Evolutionary conservation across 345 rosid genomes (phyloP), one percentile per base, ranked within the genome.

Genomic region (Syzygium aromaticum): DNA sequence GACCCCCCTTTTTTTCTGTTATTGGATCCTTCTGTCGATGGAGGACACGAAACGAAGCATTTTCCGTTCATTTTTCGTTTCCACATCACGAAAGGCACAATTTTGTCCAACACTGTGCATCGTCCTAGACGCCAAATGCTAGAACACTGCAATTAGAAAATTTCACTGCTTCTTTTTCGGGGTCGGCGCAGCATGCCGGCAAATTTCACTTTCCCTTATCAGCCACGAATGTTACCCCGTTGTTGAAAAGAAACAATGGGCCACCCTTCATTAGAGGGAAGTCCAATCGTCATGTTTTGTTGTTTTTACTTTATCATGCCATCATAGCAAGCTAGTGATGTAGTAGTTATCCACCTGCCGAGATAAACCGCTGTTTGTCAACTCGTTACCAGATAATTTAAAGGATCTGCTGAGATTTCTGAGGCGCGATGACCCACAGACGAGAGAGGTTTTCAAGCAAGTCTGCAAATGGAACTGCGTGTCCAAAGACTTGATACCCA

Each of bases 381-480:
- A 73, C 80, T 73, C 2, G 5, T 85, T 84, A 67, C 86, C 91
- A 95, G 97, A 97, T 57, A 92, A 95, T 90, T 49, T 96, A 78
- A 97, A 96, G 90, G 99, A 96, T 89, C 87, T 97, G 90, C 89
- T 97, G 90, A 91, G 98, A 83, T 97, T 95, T 90, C 85, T 97
- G 52, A 92, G 98, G 89, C 96, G 97, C 1, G 99, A 97, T 57
- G 97, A 97, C 92, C 96, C 98, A 8, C 91, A 96, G 85, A 92
- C 91, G 85, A 94, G 99, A 59, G 93, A 91, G 86, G 99, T 94
- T 21, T 97, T 97, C 89, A 97, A 94, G 91, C 98, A 96, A 89
- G 95, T 96, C 17, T 97, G 98, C 88, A 94, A 94, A 85, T 97
- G 98, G 98, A 94, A 94, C 87, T 94, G 89, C 17, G 95, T 94